phyloP scores from a whole-genome alignment of 2,329 filamentous ascomycete genomes.

The Neofusicoccum parvum region DNA sequence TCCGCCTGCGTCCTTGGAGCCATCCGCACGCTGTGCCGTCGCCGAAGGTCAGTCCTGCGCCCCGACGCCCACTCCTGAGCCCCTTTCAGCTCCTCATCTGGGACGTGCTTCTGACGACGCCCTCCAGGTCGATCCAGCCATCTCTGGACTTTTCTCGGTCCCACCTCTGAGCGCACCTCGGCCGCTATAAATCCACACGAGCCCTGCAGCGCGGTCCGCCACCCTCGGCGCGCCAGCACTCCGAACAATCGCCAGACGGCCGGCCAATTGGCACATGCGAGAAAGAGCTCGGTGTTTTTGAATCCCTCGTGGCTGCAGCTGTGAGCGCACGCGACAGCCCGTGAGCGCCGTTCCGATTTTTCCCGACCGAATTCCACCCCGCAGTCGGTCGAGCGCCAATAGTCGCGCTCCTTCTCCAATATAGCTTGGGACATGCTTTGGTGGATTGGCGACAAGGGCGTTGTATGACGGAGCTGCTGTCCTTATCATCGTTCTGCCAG shows the following conservation, averaged over 20 bases:
- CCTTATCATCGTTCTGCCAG: neutral
- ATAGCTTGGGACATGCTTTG: slow-evolving; percentile 21
- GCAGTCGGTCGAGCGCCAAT: slow-evolving; percentile 14
- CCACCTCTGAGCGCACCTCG: neutral
- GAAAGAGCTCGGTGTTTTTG: neutral
- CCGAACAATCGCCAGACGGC: neutral
- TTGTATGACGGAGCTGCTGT: slow-evolving; percentile 7
- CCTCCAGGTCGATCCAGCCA: neutral
- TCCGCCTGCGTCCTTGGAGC: neutral
- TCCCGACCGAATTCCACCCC: slow-evolving; percentile 8
- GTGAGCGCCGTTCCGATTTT: slow-evolving; percentile 14
- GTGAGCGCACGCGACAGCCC: slow-evolving; percentile 1
- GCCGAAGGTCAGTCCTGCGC: slow-evolving; percentile 1
- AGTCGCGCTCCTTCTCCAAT: slow-evolving; percentile 10
- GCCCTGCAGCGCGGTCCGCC: neutral
- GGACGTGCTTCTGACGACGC: slow-evolving; percentile 12
- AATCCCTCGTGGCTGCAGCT: slow-evolving; percentile 12
- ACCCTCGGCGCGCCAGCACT: neutral
- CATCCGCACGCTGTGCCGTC: neutral
- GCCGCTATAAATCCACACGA: neutral
- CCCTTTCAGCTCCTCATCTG: neutral
- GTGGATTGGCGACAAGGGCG: slow-evolving; percentile 20
- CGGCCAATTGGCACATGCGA: neutral
- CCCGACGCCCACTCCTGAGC: slow-evolving; percentile 14
- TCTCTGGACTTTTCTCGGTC: slow-evolving; percentile 15